These are phyloP conservation scores for Hypoxylon lenormandii DNA, from an alignment of 495 filamentous ascomycete genomes.

Conservation along the genomic window DNA sequence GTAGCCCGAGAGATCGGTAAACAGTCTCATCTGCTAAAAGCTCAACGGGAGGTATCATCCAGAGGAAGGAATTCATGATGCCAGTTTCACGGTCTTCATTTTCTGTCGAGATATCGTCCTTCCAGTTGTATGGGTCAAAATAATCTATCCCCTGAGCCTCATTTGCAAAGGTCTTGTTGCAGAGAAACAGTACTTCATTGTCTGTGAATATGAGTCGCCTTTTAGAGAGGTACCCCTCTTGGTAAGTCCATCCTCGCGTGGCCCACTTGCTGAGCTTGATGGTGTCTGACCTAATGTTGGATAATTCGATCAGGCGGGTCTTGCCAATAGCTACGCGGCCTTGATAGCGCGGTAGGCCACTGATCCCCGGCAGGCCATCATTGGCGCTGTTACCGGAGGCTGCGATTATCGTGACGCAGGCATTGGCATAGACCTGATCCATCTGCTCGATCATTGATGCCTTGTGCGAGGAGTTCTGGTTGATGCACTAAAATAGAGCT, in stretches of 20 bases:
- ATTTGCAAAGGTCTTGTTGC: not conserved
- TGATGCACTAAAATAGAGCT: too few relatives aligned
- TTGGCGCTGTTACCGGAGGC: constrained; percentile 3
- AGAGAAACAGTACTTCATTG: constrained; percentile 41
- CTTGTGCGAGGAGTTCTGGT: too few relatives aligned
- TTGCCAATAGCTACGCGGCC: not conserved
- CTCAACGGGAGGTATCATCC: too few relatives aligned
- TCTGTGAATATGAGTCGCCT: constrained; percentile 40
- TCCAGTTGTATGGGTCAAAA: too few relatives aligned
- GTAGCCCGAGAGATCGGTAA: too few relatives aligned
- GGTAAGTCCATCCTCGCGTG: constrained; percentile 46
- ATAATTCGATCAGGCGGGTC: not conserved
- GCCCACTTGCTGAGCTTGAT: constrained; percentile 34
- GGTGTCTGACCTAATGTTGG: too few relatives aligned
- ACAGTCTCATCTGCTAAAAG: too few relatives aligned
- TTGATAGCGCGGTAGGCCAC: not conserved
- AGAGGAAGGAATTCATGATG: too few relatives aligned
- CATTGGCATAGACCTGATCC: constrained; percentile 5
- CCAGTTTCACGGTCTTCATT: too few relatives aligned
- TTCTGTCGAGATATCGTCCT: too few relatives aligned
- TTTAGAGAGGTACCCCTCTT: constrained; percentile 40
- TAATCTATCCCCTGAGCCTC: too few relatives aligned
- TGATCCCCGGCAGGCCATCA: not conserved
- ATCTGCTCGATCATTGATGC: not conserved
- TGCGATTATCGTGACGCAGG: constrained; percentile 10